phyloP scores from a whole-genome alignment of 257 asterid genomes.

The Solanum chaucha region DNA sequence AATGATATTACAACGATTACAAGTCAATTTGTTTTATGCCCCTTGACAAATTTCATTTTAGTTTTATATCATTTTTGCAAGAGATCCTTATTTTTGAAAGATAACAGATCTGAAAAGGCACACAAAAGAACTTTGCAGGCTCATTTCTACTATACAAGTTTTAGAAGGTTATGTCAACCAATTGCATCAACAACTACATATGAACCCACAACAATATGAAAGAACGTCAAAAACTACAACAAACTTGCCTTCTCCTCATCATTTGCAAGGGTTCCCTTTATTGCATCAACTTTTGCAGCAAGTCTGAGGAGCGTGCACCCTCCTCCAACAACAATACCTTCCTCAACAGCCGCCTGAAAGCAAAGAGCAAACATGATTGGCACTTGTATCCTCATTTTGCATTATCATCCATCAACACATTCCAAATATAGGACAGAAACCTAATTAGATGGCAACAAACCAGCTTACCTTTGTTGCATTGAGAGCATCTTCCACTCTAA shows the following conservation, averaged over 20 bases:
- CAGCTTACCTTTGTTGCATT: constrained; percentile 82
- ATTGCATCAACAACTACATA: background rate
- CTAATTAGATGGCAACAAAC: background rate
- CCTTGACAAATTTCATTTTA: background rate
- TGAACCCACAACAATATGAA: background rate
- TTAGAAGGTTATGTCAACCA: background rate
- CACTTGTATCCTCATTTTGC: background rate
- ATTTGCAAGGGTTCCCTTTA: constrained; percentile 64
- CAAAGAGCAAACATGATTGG: background rate
- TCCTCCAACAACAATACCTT: constrained; percentile 98
- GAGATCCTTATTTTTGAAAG: background rate
- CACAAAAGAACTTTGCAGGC: background rate
- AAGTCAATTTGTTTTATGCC: background rate
- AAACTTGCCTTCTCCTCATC: constrained; percentile 77
- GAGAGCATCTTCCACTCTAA: constrained; percentile 97
- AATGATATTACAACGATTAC: background rate
- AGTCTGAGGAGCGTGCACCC: constrained; percentile 91
- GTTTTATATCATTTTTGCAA: background rate
- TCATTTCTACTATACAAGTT: background rate
- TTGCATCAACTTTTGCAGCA: constrained; percentile 82
- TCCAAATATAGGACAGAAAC: background rate
- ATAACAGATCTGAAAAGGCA: background rate
- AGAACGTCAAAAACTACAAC: background rate
- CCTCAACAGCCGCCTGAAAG: constrained; percentile 97
- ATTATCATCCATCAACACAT: background rate